Evolutionary conservation across 352 stramenopile genomes (phyloP).

Genomic region (Phytophthora palmivora): DNA sequence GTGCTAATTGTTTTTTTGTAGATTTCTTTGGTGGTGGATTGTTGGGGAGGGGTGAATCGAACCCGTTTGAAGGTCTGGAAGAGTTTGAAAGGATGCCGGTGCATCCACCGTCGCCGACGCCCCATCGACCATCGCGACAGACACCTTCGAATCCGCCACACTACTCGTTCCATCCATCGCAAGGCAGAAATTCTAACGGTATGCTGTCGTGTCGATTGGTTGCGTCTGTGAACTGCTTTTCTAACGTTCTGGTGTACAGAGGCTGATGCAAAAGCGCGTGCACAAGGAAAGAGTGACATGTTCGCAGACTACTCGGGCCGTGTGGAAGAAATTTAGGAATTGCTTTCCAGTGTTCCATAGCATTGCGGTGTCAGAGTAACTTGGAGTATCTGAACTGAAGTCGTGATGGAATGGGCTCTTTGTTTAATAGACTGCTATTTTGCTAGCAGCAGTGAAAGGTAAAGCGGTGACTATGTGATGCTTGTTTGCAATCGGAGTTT

Average conservation of each 20-base stretch:
- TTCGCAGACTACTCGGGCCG: conserved; percentile 73
- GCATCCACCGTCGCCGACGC: conserved; percentile 47
- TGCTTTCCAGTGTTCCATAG: not conserved
- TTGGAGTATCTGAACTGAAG: not conserved
- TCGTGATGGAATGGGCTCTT: conserved; percentile 7
- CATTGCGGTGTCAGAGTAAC: not conserved
- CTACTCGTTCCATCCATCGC: conserved; percentile 77
- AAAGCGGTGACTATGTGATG: not conserved
- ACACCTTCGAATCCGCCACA: conserved; percentile 66
- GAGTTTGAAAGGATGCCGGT: conserved; percentile 74
- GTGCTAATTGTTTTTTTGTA: conserved; percentile 22
- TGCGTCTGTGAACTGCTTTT: not conserved
- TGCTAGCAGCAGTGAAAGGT: conserved; percentile 3
- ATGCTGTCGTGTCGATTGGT: not conserved
- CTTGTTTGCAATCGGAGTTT: too few relatives aligned
- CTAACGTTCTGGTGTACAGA: conserved; percentile 17
- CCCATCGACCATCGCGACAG: conserved; percentile 49
- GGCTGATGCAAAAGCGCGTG: conserved; percentile 37
- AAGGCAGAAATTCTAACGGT: conserved; percentile 43
- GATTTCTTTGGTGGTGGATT: conserved; percentile 65
- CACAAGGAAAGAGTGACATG: conserved; percentile 68
- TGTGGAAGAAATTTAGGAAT: conserved; percentile 70
- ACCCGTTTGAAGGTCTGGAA: conserved; percentile 71
- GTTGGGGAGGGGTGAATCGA: conserved; percentile 40
- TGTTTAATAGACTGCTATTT: conserved; percentile 29